phyloP scores from a whole-genome alignment of 805 yeast genomes.

The Barnettozyma californica region DNA sequence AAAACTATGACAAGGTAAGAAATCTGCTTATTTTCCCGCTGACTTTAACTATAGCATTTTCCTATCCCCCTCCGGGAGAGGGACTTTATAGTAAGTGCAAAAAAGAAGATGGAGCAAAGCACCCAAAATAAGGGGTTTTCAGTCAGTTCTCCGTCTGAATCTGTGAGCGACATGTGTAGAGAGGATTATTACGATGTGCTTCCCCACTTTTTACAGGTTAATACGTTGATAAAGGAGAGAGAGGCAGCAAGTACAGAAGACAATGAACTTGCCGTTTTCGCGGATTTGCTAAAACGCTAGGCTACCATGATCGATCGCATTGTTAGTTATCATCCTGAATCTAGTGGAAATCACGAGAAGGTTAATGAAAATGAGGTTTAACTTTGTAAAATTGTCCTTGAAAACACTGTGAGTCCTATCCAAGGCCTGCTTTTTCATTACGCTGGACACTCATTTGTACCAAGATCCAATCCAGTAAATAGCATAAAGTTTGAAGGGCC shows the following conservation, averaged over 20 bases:
- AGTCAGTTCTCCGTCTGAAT: background rate
- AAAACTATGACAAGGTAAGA: background rate
- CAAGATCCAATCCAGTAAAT: background rate
- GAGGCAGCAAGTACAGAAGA: background rate
- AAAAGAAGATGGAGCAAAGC: too few relatives aligned
- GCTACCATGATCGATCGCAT: background rate
- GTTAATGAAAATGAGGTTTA: background rate
- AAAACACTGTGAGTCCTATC: background rate
- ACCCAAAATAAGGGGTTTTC: background rate
- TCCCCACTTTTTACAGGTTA: background rate
- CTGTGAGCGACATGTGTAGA: background rate
- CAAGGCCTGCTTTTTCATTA: background rate
- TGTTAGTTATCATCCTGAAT: background rate
- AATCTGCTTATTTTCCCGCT: background rate
- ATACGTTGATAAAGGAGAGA: background rate
- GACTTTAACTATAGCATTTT: background rate
- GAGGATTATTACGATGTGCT: background rate
- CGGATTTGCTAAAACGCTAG: background rate
- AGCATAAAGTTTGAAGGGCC: background rate
- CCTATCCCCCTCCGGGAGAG: background rate
- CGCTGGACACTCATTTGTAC: background rate
- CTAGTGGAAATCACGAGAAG: background rate
- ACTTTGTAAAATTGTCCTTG: background rate
- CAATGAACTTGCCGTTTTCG: background rate
- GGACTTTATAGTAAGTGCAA: too few relatives aligned